Conservation (phyloP, 441 rosid species). For the Bruguiera hainesii region DNA sequence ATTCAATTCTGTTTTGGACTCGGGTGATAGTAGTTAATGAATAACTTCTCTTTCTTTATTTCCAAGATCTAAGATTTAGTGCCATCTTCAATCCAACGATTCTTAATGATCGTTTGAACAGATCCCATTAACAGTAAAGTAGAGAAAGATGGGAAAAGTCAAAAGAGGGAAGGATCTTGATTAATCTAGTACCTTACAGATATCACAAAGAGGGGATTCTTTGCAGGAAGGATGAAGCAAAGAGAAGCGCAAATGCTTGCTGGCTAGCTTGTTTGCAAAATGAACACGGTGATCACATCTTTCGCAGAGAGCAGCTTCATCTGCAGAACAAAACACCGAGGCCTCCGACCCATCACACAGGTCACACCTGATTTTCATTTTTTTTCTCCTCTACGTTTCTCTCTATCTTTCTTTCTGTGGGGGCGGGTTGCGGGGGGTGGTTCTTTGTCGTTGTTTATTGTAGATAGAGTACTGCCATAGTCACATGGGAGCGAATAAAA, state of each 20-base stretch:
- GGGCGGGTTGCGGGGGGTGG: background rate
- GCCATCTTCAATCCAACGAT: background rate
- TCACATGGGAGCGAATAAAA: background rate
- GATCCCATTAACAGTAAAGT: background rate
- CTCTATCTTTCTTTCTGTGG: background rate
- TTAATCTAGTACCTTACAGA: conserved; percentile 57
- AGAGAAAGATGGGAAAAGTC: background rate
- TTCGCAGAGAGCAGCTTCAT: conserved; percentile 88
- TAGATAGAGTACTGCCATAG: background rate
- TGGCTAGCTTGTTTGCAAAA: conserved; percentile 73
- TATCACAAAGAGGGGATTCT: conserved; percentile 71
- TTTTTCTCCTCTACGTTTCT: background rate
- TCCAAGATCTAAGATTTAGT: conserved; percentile 9
- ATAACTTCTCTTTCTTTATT: background rate
- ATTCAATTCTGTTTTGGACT: too few species aligned
- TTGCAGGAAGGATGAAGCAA: conserved; percentile 48
- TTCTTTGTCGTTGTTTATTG: conserved; percentile 8
- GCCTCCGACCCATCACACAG: conserved; percentile 68
- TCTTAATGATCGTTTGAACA: background rate
- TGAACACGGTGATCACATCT: conserved; percentile 74
- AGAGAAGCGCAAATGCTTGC: conserved; percentile 67
- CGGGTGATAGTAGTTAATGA: background rate
- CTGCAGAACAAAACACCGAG: conserved; percentile 74
- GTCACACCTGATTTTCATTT: conserved; percentile 88
- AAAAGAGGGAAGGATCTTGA: background rate